A percentile compares a stretch with the other conserved stretches of the same genome.
phyloP scores from a whole-genome alignment of 441 rosid species.

The Breynia disticha region DNA sequence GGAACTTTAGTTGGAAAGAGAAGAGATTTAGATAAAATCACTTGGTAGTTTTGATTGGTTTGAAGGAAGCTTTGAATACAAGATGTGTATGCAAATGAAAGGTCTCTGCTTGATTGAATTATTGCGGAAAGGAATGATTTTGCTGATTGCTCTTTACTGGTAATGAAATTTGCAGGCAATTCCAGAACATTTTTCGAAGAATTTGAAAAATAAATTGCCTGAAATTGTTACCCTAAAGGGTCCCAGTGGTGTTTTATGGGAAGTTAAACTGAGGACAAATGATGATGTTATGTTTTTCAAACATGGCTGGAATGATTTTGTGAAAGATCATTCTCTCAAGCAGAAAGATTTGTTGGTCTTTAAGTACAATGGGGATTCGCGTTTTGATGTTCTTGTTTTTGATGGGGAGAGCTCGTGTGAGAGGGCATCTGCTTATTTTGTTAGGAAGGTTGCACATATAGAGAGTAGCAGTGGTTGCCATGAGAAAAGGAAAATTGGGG shows the following conservation, averaged over 20 bases:
- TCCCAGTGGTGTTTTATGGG: conserved; percentile 24
- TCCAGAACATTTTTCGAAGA: conserved; percentile 21
- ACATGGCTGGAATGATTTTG: conserved; percentile 32
- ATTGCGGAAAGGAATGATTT: neutral
- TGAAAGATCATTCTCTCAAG: conserved; percentile 20
- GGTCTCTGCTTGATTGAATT: neutral
- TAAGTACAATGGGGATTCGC: conserved; percentile 25
- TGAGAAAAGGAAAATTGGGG: conserved; percentile 15
- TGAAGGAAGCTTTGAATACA: too few relatives aligned
- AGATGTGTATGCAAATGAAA: too few relatives aligned
- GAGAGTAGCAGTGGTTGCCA: conserved; percentile 13
- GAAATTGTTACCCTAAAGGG: conserved; percentile 16
- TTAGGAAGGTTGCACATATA: conserved; percentile 15
- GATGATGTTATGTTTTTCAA: conserved; percentile 14
- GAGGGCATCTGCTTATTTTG: conserved; percentile 26
- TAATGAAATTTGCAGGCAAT: conserved; percentile 14
- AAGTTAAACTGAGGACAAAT: conserved; percentile 14
- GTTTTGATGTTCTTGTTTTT: conserved; percentile 21
- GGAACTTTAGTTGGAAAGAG: too few relatives aligned
- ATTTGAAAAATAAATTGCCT: conserved; percentile 23
- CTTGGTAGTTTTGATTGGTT: too few relatives aligned
- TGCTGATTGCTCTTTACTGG: neutral
- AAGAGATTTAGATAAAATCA: too few relatives aligned
- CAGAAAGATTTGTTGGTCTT: conserved; percentile 31
- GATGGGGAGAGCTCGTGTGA: conserved; percentile 22